Evolutionary conservation across 73 alveolate species (phyloP), one percentile per base, ranked within the genome.

Genomic region (Blepharisma japonicum): DNA sequence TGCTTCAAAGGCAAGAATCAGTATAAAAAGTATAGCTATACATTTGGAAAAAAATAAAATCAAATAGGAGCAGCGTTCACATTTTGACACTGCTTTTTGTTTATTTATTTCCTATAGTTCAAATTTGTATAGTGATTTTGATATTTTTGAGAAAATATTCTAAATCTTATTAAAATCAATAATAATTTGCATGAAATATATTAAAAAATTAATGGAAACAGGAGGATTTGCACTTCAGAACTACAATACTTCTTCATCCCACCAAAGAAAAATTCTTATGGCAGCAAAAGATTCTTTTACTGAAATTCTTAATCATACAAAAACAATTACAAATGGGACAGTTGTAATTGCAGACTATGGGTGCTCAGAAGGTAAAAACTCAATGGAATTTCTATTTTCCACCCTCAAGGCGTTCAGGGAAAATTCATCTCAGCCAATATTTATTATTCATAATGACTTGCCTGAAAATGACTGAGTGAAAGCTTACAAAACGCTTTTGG

Each of bases 331-430:
- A 20, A 14, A 14, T 9, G 39, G 18, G 2, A 8, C 0, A 25
- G 2, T 61, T 9, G 18, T 8, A 25, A 25, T 61, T 14, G 74
- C 46, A 61, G 74, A 61, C 74, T 61, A 61, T 61, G 74, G 74
- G 23, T 61, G 74, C 46, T 61, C 74, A 18, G 74, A 61, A 61
- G 74, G 74, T 5, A 61, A 9, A 9, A 61, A 61, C 23, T 61
- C 74, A 61, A 61, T 61, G 50, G 23, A 8, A 18, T 14, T 25
- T 4, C 23, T 61, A 14, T 14, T 39, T 61, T n/a, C 2, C 18
- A 39, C 23, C 5, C 23, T 61, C 23, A 20, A n/a, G 3, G 2
- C 0, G 48, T 61, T 61, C 23, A n/a, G 74, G 5, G 47, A 61
- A 61, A 18, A 11, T 25, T 25, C 38, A 18, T 20, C 39, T 1